A percentile compares a stretch with the other conserved stretches of the same genome.
Evolutionary conservation across 495 filamentous ascomycete species (phyloP).

Genomic region (Talaromyces stipitatus): DNA sequence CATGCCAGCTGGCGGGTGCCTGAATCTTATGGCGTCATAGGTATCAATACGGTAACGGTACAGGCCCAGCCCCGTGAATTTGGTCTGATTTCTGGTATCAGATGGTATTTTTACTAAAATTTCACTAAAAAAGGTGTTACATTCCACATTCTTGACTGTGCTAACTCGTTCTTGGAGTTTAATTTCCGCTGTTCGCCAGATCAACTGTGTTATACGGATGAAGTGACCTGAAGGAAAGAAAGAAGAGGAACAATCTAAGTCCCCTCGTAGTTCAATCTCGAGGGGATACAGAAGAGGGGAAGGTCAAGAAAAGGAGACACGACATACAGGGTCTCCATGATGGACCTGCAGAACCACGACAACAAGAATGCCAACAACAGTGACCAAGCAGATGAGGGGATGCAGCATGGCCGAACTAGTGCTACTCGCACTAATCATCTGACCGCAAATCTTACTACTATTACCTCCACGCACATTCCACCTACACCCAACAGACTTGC

Average conservation of each 20-base stretch:
- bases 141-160: background rate
- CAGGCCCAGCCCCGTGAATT: background rate
- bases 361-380: background rate
- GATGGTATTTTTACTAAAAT: too few species aligned
- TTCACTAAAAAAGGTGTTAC: background rate
- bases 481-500: background rate
- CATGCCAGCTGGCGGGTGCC: constrained; percentile 27
- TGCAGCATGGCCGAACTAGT: background rate
- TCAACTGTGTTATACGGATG: too few species aligned
- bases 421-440: background rate
- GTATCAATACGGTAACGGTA: background rate
- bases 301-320: background rate
- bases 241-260: background rate
- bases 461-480: background rate
- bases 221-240: background rate
- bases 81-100: background rate
- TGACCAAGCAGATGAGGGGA: too few species aligned
- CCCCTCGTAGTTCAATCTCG: background rate
- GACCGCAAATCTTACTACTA: background rate
- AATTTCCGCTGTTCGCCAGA: background rate
- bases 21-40: constrained; percentile 2
- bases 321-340: background rate
- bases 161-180: background rate
- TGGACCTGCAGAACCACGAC: constrained; percentile 1
- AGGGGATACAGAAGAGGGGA: background rate